Evolutionary conservation across 2,329 filamentous ascomycete genomes (phyloP).

Genomic region (Berkeleyomyces rouxiae): DNA sequence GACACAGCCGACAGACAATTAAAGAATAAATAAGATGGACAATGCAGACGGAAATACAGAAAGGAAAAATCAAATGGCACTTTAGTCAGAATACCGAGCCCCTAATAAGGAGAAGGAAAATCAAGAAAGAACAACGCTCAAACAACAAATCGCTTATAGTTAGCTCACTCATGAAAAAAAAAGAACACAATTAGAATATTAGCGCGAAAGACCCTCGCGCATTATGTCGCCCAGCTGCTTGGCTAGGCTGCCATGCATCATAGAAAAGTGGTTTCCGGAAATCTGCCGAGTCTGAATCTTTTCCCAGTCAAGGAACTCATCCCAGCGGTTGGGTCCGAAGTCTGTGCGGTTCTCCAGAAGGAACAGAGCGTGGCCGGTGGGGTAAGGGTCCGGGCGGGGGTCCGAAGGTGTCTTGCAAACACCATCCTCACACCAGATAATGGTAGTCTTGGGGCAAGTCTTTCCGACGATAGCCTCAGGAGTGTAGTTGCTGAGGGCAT

Average conservation of each 20-base stretch:
- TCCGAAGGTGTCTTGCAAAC: conserved; percentile 51
- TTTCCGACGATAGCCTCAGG: conserved; percentile 44
- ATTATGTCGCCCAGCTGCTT: conserved; percentile 23
- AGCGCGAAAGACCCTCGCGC: conserved; percentile 20
- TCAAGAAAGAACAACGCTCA: conserved; percentile 2
- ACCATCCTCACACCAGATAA: conserved; percentile 59
- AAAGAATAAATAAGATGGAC: not conserved
- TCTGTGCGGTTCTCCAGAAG: conserved; percentile 56
- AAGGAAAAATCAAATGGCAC: conserved; percentile 2
- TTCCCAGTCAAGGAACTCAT: conserved; percentile 42
- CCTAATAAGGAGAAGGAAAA: not conserved
- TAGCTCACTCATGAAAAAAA: not conserved
- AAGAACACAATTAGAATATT: not conserved
- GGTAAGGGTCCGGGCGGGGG: conserved; percentile 45
- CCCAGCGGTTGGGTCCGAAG: conserved; percentile 55
- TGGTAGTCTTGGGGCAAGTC: conserved; percentile 42
- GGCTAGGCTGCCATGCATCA: conserved; percentile 47
- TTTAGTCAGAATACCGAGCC: not conserved
- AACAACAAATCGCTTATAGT: not conserved
- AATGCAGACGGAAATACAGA: not conserved
- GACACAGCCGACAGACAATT: not conserved
- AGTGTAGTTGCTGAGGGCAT: conserved; percentile 51
- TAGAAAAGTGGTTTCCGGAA: conserved; percentile 58
- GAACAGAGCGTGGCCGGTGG: conserved; percentile 47
- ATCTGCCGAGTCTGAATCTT: conserved; percentile 50